A percentile compares a stretch with the other conserved stretches of the same genome.
Conservation (phyloP, 2,329 filamentous ascomycete genomes). For the Parasarocladium wereldwijsianum region DNA sequence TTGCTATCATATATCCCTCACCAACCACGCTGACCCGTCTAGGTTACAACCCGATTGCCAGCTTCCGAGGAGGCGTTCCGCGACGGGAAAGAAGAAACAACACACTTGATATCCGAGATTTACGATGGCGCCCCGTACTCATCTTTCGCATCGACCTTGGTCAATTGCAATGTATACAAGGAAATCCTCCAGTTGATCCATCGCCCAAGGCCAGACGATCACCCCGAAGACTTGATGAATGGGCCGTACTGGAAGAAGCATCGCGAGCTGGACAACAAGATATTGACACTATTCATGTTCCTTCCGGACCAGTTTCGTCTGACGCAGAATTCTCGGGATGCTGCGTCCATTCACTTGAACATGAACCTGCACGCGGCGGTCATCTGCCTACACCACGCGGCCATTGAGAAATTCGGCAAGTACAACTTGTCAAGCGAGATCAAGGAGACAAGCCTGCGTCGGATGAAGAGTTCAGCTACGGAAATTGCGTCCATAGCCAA, state of each 20-base stretch:
- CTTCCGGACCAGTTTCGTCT: slow-evolving; percentile 62
- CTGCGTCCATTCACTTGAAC: slow-evolving; percentile 67
- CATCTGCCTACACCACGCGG: slow-evolving; percentile 81
- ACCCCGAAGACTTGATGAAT: slow-evolving; percentile 56
- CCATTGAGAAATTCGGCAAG: slow-evolving; percentile 68
- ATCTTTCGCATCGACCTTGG: slow-evolving; percentile 54
- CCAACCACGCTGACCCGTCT: slow-evolving; percentile 6
- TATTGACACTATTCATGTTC: slow-evolving; percentile 65
- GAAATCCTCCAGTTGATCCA: slow-evolving; percentile 71
- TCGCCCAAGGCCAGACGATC: slow-evolving; percentile 52
- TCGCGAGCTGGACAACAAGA: slow-evolving; percentile 63
- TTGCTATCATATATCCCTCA: background rate
- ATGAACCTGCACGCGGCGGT: slow-evolving; percentile 78
- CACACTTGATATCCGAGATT: slow-evolving; percentile 48
- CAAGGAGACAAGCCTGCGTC: slow-evolving; percentile 53
- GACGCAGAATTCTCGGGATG: slow-evolving; percentile 51
- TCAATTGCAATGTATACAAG: slow-evolving; percentile 69
- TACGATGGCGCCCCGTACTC: slow-evolving; percentile 50
- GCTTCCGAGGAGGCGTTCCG: slow-evolving; percentile 64
- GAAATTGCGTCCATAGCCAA: slow-evolving; percentile 77
- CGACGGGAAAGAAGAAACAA: slow-evolving; percentile 45
- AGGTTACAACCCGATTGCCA: slow-evolving; percentile 69
- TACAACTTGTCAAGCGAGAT: slow-evolving; percentile 50
- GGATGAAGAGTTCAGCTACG: slow-evolving; percentile 65
- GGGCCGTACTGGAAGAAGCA: slow-evolving; percentile 82